Evolutionary conservation across 805 yeast genomes (phyloP), one percentile per base, ranked within the genome.

Genomic region (Peterozyma xylosa): DNA sequence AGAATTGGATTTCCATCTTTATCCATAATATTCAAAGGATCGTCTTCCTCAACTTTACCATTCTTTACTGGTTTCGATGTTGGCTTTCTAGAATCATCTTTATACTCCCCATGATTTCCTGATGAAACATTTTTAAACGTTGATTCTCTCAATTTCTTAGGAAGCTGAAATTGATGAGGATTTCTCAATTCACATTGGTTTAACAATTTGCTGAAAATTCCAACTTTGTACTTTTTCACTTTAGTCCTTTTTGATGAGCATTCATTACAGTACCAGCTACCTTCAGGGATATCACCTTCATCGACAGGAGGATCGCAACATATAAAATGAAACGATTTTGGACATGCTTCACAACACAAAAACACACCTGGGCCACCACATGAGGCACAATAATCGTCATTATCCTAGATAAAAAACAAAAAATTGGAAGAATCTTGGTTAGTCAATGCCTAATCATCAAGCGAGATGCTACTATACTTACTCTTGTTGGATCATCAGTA

Each of bases 321-420:
- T 5, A 86, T 71, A 57, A 93, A 88, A 58, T 91, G 99, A 63
- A 91, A 93, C 2, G 96, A 86, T 53, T 73, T 74, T 0, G 97
- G 96, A 62, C 99, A 91, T 2, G 86, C 72, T 53, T 91, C 99
- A 64, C 99, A 91, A 63, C 98, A 93, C 18, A 91, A 68, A 53
- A 91, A 89, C 27, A 86, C 73, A 11, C 99, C 99, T 0, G 89
- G 70, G 27, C 88, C 86, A 2, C 95, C 90, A 65, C 99, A 91
- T 0, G 93, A 73, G n/a, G 86, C 70, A 57, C 99, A 91, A 59
- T 74, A 90, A 60, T 91, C 99, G 48, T 90, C 95, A 59, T 91
- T 93, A 46, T 64, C 50, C 33, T 51, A 45, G 5, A 33, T 9
- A 16, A 15, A 30, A 30, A 32, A 9, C 13, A 32, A 9, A 32